Base-by-base conservation (phyloP, 139 green algal species). In the Dunaliella sp. region DNA sequence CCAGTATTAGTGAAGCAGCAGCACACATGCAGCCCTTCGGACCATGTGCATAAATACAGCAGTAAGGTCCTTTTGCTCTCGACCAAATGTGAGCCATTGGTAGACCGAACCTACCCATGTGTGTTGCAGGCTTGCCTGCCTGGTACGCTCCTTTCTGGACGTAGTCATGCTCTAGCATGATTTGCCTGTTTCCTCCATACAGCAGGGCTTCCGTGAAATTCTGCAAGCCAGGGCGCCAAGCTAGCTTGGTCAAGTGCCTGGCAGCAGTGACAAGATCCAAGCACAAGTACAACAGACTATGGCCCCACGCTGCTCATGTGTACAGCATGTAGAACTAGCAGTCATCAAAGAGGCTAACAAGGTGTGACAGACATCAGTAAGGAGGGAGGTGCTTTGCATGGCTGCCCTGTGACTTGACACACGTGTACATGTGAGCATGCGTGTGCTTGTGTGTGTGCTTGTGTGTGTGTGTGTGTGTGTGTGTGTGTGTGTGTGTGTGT, bases 201-300 rank as follows among this genome's bases (percentile, higher is more conserved):
- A 93, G 31, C 38, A 94, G 36, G 0, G 89, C 82, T 0, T 94
- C 89, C 1, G 88, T 83, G 87, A 93, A 94, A 7, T 90, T 84
- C 89, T 92, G 85, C 22, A 75, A n/a, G n/a, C n/a, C n/a, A n/a
- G n/a, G n/a, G n/a, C n/a, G n/a, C n/a, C n/a, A n/a, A n/a, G n/a
- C n/a, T n/a, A n/a, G n/a, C n/a, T n/a, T n/a, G n/a, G n/a, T n/a
- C n/a, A n/a, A n/a, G n/a, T n/a, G n/a, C n/a, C n/a, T n/a, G n/a
- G n/a, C n/a, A n/a, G n/a, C n/a, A n/a, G n/a, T n/a, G n/a, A n/a
- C n/a, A n/a, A n/a, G n/a, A n/a, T n/a, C n/a, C n/a, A n/a, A n/a
- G n/a, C n/a, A n/a, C n/a, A n/a, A n/a, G n/a, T n/a, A n/a, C n/a
- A n/a, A n/a, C n/a, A n/a, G n/a, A n/a, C n/a, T n/a, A n/a, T n/a